A percentile compares a stretch with the other conserved stretches of the same genome.
Conservation (phyloP, 176 grass and related monocot species). For the Phoenix roebelenii region DNA sequence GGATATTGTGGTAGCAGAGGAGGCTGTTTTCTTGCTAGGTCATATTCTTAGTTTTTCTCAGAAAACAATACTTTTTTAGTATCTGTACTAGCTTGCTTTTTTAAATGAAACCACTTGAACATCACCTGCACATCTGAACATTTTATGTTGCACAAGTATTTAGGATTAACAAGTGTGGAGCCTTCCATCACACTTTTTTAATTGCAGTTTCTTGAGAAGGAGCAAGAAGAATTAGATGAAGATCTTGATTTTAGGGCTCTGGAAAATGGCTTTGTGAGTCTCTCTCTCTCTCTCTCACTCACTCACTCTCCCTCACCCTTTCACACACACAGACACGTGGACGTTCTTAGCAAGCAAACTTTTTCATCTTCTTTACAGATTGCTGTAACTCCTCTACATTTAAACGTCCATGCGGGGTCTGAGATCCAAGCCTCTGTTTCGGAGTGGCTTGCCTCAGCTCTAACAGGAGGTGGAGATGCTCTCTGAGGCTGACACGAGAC, state of each 20-base stretch:
- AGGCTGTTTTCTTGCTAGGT: no score
- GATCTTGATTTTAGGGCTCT: slow-evolving; percentile 38
- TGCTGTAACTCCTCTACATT: slow-evolving; percentile 62
- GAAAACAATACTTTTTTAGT: no score
- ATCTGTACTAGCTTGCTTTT: no score
- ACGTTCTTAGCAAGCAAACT: slow-evolving; percentile 4
- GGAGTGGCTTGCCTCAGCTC: slow-evolving; percentile 46
- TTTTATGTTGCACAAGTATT: no score
- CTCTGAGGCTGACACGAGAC: slow-evolving; percentile 4
- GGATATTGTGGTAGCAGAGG: no score
- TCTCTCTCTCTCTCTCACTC: background rate
- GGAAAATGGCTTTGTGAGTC: slow-evolving; percentile 32
- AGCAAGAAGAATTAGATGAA: slow-evolving; percentile 25
- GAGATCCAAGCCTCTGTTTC: slow-evolving; percentile 32
- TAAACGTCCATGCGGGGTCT: slow-evolving; percentile 34
- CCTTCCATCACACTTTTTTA: background rate
- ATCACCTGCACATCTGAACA: no score
- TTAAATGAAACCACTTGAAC: no score
- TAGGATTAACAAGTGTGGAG: no score
- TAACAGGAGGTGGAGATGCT: slow-evolving; percentile 28
- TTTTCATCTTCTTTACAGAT: slow-evolving; percentile 33
- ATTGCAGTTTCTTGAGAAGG: slow-evolving; percentile 31
- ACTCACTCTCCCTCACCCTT: no score
- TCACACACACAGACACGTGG: no score
- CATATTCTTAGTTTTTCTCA: no score